Percentiles rank a stretch among this genome's conserved stretches.
Conservation (phyloP, 1,139 yeast genomes). For the Protomyces pachydermus region DNA sequence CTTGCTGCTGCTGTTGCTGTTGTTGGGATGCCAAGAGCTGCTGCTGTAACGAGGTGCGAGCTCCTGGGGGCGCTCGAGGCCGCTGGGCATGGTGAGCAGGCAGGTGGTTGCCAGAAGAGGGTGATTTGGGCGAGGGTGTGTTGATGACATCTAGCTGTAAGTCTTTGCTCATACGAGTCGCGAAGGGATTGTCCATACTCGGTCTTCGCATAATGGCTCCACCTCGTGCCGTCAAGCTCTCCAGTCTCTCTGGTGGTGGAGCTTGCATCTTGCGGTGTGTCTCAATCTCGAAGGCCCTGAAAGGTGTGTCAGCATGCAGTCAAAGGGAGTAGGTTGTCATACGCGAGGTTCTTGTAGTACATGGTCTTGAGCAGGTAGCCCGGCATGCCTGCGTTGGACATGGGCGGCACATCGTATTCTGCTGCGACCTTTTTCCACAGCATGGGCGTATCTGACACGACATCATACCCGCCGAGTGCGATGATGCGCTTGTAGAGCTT, state of each 20-base stretch:
- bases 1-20: conserved; percentile 15
- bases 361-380: conserved; percentile 30
- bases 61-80: conserved; percentile 7
- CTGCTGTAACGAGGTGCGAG: conserved; percentile 4
- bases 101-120: not conserved
- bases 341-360: conserved; percentile 31
- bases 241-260: conserved; percentile 30
- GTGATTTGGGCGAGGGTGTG: not conserved
- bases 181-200: conserved; percentile 1
- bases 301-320: not conserved
- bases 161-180: not conserved
- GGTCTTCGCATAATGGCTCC: conserved; percentile 31
- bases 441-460: conserved; percentile 28
- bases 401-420: conserved; percentile 29
- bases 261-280: conserved; percentile 28
- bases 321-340: not conserved
- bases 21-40: not conserved
- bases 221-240: conserved; percentile 30
- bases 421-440: conserved; percentile 29
- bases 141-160: not conserved
- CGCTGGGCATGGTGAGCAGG: conserved; percentile 1
- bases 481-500: conserved; percentile 29
- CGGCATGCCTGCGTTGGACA: conserved; percentile 30
- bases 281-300: conserved; percentile 29
- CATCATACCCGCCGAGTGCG: conserved; percentile 30